A percentile compares a stretch with the other conserved stretches of the same genome.
These are phyloP conservation scores for Fusarium lyarnte DNA, from an alignment of 2,329 filamentous ascomycete genomes.

Conservation along the genomic window DNA sequence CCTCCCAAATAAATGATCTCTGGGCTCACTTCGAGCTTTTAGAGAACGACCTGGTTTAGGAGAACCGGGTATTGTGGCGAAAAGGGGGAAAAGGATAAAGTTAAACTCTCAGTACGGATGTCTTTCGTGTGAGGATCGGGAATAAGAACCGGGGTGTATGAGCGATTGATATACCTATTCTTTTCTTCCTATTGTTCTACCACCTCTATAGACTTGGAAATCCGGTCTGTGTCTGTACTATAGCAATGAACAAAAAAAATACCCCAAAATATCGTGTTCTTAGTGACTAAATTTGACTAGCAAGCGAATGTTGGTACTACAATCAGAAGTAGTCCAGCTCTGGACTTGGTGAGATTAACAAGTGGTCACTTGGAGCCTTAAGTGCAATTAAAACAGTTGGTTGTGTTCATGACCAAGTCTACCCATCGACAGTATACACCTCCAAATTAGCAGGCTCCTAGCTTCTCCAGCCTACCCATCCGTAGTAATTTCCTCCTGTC, in stretches of 20 bases:
- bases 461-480: not conserved
- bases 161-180: conserved; percentile 39
- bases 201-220: conserved; percentile 48
- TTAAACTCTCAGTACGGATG: conserved; percentile 23
- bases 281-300: not conserved
- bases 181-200: conserved; percentile 42
- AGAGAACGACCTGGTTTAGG: conserved; percentile 1
- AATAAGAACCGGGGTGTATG: conserved; percentile 25
- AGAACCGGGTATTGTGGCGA: conserved; percentile 16
- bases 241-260: conserved; percentile 45
- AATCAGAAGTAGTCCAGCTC: too few relatives aligned
- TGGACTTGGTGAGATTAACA: too few relatives aligned
- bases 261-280: conserved; percentile 12
- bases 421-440: conserved; percentile 32
- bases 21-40: conserved; percentile 4
- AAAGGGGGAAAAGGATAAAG: conserved; percentile 25
- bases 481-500: conserved; percentile 7
- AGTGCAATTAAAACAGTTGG: conserved; percentile 3
- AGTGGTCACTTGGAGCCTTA: not conserved
- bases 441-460: not conserved
- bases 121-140: conserved; percentile 27
- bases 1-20: conserved; percentile 63
- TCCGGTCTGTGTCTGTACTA: conserved; percentile 50
- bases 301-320: not conserved
- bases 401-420: conserved; percentile 32